Evolutionary conservation across 768 basidiomycete species (phyloP).

Genomic region (Pisolithus tinctorius): DNA sequence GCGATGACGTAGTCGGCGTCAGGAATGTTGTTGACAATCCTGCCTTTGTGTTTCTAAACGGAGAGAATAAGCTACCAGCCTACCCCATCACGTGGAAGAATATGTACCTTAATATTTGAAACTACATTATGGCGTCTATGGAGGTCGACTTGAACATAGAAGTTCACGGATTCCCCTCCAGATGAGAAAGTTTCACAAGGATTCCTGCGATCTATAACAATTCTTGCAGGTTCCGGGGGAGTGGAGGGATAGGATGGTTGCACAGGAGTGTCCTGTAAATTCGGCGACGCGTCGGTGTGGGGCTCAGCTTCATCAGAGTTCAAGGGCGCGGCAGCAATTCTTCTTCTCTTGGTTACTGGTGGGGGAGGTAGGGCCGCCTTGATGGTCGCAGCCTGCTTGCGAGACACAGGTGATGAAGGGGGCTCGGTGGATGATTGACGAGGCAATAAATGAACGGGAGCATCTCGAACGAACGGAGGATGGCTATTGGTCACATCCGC

Average conservation of each 20-base stretch:
- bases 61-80: not conserved
- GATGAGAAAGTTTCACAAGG: slow-evolving; percentile 37
- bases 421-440: slow-evolving; percentile 4
- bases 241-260: slow-evolving; percentile 10
- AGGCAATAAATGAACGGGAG: slow-evolving; percentile 2
- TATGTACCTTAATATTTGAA: slow-evolving; percentile 52
- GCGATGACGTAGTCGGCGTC: slow-evolving; percentile 60
- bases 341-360: slow-evolving; percentile 25
- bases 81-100: not conserved
- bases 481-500: slow-evolving; percentile 7
- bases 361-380: slow-evolving; percentile 15
- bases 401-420: slow-evolving; percentile 9
- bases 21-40: slow-evolving; percentile 44
- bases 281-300: slow-evolving; percentile 11
- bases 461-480: slow-evolving; percentile 1
- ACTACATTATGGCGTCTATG: slow-evolving; percentile 45
- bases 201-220: slow-evolving; percentile 13
- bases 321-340: slow-evolving; percentile 12
- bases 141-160: slow-evolving; percentile 67
- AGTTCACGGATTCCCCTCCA: slow-evolving; percentile 37
- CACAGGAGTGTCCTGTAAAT: slow-evolving; percentile 4
- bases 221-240: slow-evolving; percentile 8
- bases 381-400: slow-evolving; percentile 15
- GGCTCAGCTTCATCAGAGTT: slow-evolving; percentile 12
- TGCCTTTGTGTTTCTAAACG: slow-evolving; percentile 59